These are phyloP conservation scores for Pseudevernia furfuracea DNA, from an alignment of 495 filamentous ascomycete species.

Conservation along the genomic window DNA sequence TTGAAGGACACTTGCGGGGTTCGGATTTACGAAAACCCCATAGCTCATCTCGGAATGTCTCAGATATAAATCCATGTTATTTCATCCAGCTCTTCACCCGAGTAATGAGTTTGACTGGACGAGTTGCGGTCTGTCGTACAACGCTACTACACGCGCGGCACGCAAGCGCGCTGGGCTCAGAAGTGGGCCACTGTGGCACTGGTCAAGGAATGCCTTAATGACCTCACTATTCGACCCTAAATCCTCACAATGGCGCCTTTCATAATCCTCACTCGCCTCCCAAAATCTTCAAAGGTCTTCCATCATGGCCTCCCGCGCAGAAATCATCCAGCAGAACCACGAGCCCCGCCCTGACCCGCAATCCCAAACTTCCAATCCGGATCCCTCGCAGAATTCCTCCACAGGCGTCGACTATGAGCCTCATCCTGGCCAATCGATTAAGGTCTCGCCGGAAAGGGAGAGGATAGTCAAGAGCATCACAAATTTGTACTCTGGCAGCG, in stretches of 20 bases:
- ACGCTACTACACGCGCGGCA: not conserved
- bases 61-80: no score
- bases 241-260: conserved; percentile 1
- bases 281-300: not conserved
- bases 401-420: conserved; percentile 40
- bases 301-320: conserved; percentile 28
- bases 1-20: no score
- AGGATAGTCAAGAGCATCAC: conserved; percentile 36
- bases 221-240: conserved; percentile 6
- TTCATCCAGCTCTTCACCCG: no score
- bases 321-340: conserved; percentile 27
- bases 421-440: conserved; percentile 34
- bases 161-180: not conserved
- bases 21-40: no score
- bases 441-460: conserved; percentile 29
- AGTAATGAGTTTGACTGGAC: no score
- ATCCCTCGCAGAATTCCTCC: conserved; percentile 30
- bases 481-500: conserved; percentile 41
- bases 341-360: conserved; percentile 32
- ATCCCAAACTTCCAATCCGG: conserved; percentile 27
- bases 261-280: not conserved
- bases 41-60: no score
- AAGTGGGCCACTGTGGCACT: not conserved
- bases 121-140: not conserved
- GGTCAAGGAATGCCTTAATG: not conserved